These are phyloP conservation scores for Mycena floridula DNA, from an alignment of 768 basidiomycete species.

Conservation along the genomic window DNA sequence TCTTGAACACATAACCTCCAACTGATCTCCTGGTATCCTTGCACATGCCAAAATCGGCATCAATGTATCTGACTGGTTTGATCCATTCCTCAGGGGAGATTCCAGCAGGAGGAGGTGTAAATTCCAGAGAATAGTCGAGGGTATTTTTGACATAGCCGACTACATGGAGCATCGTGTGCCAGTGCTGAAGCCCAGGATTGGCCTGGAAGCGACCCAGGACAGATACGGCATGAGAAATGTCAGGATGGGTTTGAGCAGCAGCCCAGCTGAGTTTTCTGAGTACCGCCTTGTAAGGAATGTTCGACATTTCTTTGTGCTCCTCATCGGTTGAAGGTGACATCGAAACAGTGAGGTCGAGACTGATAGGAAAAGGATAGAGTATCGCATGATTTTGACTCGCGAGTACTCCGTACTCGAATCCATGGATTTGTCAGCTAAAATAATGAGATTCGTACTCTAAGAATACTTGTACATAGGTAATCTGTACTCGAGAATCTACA, in stretches of 20 bases:
- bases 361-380: too few species aligned
- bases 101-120: neutral
- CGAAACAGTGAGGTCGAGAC: too few species aligned
- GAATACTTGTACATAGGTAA: too few species aligned
- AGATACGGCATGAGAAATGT: neutral
- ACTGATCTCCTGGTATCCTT: slow-evolving; percentile 2
- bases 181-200: neutral
- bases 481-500: too few species aligned
- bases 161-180: neutral
- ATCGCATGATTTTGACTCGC: too few species aligned
- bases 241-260: neutral
- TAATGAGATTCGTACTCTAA: too few species aligned
- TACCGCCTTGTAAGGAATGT: neutral
- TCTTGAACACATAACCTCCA: slow-evolving; percentile 1
- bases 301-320: neutral
- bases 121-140: neutral
- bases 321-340: too few species aligned
- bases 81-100: neutral
- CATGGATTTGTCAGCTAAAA: too few species aligned
- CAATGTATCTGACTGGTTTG: slow-evolving; percentile 1
- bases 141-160: neutral
- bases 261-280: neutral
- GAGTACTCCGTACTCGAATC: too few species aligned
- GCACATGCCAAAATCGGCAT: slow-evolving; percentile 21
- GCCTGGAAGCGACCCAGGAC: neutral